A percentile compares a stretch with the other conserved stretches of the same genome.
phyloP scores from a whole-genome alignment of 345 rosid genomes.

The Populus euphratica region DNA sequence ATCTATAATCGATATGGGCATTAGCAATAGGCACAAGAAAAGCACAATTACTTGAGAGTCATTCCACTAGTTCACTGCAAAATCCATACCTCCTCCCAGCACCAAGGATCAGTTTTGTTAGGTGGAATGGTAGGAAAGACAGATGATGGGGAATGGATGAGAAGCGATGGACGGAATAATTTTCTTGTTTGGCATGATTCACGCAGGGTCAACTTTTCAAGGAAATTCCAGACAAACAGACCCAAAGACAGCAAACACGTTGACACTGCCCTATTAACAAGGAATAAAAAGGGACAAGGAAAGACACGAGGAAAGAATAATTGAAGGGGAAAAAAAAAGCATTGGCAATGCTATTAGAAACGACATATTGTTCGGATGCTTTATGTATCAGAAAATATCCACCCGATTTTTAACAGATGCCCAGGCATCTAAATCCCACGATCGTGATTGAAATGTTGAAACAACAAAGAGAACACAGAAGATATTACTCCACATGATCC shows the following conservation, averaged over 20 bases:
- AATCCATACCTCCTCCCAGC: not conserved
- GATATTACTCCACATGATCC: constrained; percentile 34
- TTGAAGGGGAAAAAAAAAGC: rapidly evolving
- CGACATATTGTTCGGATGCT: not conserved
- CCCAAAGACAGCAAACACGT: not conserved
- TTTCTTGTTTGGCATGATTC: not conserved
- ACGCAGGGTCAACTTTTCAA: not conserved
- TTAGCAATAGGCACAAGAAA: not conserved
- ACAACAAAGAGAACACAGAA: constrained; percentile 15
- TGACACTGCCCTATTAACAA: not conserved
- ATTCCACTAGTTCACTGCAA: not conserved
- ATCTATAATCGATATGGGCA: too few relatives aligned
- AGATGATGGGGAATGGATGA: too few relatives aligned
- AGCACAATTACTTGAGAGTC: not conserved
- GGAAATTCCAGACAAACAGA: too few relatives aligned
- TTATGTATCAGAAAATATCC: constrained; percentile 2
- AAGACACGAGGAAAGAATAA: not conserved
- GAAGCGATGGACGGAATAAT: too few relatives aligned
- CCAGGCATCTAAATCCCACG: constrained; percentile 5
- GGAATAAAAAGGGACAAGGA: not conserved
- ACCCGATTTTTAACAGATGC: not conserved
- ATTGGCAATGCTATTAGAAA: not conserved
- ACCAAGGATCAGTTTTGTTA: too few relatives aligned
- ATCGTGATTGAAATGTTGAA: constrained; percentile 16
- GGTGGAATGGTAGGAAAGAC: too few relatives aligned